Evolutionary conservation across 768 basidiomycete genomes (phyloP), one percentile per base, ranked within the genome.

Genomic region (Rhodotorula toruloides): DNA sequence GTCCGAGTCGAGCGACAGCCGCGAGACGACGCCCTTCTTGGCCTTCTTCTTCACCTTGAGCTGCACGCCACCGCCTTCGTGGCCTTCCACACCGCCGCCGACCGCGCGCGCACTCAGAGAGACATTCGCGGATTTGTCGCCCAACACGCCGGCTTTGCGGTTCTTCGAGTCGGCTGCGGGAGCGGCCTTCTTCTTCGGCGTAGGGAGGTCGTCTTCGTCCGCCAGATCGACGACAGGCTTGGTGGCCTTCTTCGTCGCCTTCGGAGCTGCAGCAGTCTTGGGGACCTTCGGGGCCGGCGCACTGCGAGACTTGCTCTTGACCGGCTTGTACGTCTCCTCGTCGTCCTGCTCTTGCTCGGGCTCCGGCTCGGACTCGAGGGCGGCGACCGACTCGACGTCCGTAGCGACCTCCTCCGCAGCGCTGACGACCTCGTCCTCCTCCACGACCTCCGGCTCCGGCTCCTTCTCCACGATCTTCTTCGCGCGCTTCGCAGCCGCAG

Each of bases 21-120:
- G 54, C 47, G 49, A 54, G 34, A 39, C 56, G 43, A 53, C 52
- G 50, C 46, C 47, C 50, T 55, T 50, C 12, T 8, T 25, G 34
- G 43, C 36, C 40, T 43, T 48, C 55, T 67, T 67, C 65, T 67
- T 67, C 36, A 67, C 49, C 55, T 61, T 67, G 40, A 52, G 37
- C 22, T 46, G 32, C 16, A 22, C 25, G 3, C 40, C 32, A n/a
- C 42, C 36, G 50, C 50, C 43, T 39, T 44, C 56, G 46, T 31
- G 25, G 25, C n/a, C 36, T 17, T 9, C 13, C 5, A 10, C 54
- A 2, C 27, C 9, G 2, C 19, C 21, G 10, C 29, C 17, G 43
- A 4, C 3, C 4, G 42, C 9, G 34, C 11, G 25, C 31, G 44
- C 46, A 10, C 5, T 27, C 36, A 8, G 47, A 13, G 47, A 50